These are phyloP conservation scores for Nyctanthes arbortristis DNA, from an alignment of 257 asterid species.

Conservation along the genomic window DNA sequence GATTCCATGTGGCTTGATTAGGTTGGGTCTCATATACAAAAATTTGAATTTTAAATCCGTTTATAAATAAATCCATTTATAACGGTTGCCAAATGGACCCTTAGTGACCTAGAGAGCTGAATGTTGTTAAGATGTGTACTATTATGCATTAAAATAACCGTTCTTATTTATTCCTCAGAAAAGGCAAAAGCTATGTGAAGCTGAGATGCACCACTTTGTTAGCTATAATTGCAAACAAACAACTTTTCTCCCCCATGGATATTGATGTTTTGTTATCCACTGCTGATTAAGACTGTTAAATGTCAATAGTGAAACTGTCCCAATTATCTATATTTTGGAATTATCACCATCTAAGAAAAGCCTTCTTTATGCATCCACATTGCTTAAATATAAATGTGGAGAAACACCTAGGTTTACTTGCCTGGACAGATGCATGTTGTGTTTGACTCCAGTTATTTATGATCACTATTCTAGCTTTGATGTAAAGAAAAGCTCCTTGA, in stretches of 20 bases:
- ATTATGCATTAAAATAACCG: not conserved
- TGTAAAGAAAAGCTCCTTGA: not conserved
- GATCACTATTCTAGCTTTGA: not conserved
- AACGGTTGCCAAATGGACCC: too few species aligned
- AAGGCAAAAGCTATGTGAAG: not conserved
- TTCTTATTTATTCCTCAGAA: not conserved
- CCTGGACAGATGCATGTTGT: not conserved
- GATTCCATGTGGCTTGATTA: too few species aligned
- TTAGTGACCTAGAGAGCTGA: not conserved
- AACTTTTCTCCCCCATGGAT: not conserved
- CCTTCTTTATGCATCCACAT: too few species aligned
- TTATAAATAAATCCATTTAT: too few species aligned
- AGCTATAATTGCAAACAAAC: not conserved
- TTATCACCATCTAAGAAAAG: too few species aligned
- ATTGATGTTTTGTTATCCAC: not conserved
- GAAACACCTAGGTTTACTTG: too few species aligned
- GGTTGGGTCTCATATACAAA: too few species aligned
- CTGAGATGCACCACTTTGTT: not conserved
- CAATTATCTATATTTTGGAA: too few species aligned
- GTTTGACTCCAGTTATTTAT: not conserved
- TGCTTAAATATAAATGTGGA: too few species aligned
- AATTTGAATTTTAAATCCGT: too few species aligned
- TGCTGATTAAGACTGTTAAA: slow-evolving; percentile 2
- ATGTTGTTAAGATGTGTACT: not conserved
- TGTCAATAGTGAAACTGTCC: too few species aligned